Conservation (phyloP, 192 early-diverging fungal genomes). For the Coemansia pectinata region DNA sequence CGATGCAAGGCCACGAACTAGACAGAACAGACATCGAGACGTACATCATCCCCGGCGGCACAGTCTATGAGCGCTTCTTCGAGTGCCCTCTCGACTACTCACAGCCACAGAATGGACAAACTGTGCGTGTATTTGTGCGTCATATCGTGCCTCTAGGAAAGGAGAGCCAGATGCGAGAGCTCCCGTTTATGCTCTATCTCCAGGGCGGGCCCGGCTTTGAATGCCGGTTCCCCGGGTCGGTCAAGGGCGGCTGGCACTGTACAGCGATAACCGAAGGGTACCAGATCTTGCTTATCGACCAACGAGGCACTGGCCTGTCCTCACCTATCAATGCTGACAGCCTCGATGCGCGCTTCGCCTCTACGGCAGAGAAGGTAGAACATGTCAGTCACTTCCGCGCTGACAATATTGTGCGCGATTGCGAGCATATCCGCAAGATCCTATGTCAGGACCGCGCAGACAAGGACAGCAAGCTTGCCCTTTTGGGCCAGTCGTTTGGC, state of each 20-base stretch:
- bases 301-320: slow-evolving; percentile 70
- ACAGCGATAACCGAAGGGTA: slow-evolving; percentile 63
- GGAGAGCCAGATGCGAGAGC: slow-evolving; percentile 47
- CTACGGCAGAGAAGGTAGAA: slow-evolving; percentile 59
- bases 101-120: slow-evolving; percentile 17
- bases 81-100: slow-evolving; percentile 58
- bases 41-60: slow-evolving; percentile 57
- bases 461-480: slow-evolving; percentile 49
- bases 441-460: slow-evolving; percentile 50
- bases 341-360: slow-evolving; percentile 47
- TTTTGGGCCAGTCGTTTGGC: slow-evolving; percentile 71
- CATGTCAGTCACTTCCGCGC: slow-evolving; percentile 68
- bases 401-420: slow-evolving; percentile 69
- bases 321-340: slow-evolving; percentile 57
- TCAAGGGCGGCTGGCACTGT: slow-evolving; percentile 55
- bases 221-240: slow-evolving; percentile 49
- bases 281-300: slow-evolving; percentile 68
- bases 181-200: slow-evolving; percentile 61
- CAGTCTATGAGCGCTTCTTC: slow-evolving; percentile 62
- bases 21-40: slow-evolving; percentile 56
- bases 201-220: slow-evolving; percentile 66
- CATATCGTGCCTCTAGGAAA: slow-evolving; percentile 60
- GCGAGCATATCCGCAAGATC: slow-evolving; percentile 62
- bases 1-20: slow-evolving; percentile 35
- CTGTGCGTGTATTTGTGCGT: slow-evolving; percentile 56